Conservation (phyloP, 331 rosid genomes). For the Saraca asoca region DNA sequence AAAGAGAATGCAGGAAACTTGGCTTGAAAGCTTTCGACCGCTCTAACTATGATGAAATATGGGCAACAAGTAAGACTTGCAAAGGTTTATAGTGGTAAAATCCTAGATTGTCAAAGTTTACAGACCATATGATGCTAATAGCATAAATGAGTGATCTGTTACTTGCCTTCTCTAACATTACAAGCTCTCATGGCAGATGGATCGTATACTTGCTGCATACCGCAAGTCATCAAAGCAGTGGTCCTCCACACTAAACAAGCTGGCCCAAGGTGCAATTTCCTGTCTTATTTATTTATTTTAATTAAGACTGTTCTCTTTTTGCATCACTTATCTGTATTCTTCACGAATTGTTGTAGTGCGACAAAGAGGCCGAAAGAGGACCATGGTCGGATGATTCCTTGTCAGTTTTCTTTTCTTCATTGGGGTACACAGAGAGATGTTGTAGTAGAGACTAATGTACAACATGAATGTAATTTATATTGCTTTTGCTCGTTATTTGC, state of each 20-base stretch:
- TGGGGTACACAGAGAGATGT: conserved; percentile 16
- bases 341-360: conserved; percentile 55
- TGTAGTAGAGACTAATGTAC: conserved; percentile 3
- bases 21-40: too few species aligned
- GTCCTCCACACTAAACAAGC: conserved; percentile 71
- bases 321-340: not conserved
- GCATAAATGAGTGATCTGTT: too few species aligned
- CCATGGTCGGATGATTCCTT: conserved; percentile 76
- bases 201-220: conserved; percentile 74
- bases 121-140: too few species aligned
- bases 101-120: too few species aligned
- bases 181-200: conserved; percentile 58
- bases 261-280: not conserved
- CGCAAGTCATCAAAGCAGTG: conserved; percentile 88
- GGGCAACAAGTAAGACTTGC: too few species aligned
- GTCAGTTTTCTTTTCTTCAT: not conserved
- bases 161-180: too few species aligned
- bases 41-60: too few species aligned
- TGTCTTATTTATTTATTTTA: conserved; percentile 8
- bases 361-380: conserved; percentile 89
- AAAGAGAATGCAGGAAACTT: too few species aligned
- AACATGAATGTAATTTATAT: conserved; percentile 5
- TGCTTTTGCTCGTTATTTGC: not conserved
- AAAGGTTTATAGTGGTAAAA: too few species aligned
- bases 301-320: conserved; percentile 13